These are phyloP conservation scores for Lentinula boryana DNA, from an alignment of 768 basidiomycete genomes.

Conservation along the genomic window DNA sequence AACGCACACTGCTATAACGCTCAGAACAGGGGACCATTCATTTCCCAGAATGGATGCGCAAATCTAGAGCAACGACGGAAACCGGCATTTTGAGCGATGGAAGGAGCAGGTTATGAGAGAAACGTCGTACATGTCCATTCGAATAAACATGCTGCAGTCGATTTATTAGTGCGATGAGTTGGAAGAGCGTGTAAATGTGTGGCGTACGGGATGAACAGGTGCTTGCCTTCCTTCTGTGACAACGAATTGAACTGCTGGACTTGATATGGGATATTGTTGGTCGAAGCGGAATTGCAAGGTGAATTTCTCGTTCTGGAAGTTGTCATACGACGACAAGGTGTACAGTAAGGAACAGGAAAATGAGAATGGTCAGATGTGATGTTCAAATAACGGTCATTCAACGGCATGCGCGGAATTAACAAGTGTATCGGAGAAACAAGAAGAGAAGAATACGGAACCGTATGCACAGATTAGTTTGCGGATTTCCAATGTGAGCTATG, in stretches of 20 bases:
- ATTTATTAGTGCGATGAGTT: not conserved
- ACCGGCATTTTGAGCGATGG: not conserved
- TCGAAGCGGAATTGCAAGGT: constrained; percentile 82
- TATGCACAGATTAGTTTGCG: not conserved
- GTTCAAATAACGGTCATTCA: no score
- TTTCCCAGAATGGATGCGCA: constrained; percentile 86
- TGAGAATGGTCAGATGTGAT: not conserved
- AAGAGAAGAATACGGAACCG: not conserved
- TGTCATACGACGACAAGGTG: not conserved
- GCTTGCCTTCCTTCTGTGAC: constrained; percentile 56
- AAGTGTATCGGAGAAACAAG: not conserved
- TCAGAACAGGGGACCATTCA: constrained; percentile 78
- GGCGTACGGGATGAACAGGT: constrained; percentile 75
- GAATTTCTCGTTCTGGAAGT: constrained; percentile 62
- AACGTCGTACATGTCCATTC: constrained; percentile 67
- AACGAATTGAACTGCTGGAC: constrained; percentile 84
- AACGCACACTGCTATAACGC: constrained; percentile 74
- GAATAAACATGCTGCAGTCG: constrained; percentile 71
- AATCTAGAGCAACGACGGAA: constrained; percentile 46
- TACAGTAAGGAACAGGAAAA: not conserved
- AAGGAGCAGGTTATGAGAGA: constrained; percentile 10
- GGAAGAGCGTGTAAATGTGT: not conserved
- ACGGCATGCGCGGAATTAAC: not conserved
- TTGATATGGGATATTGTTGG: constrained; percentile 75
- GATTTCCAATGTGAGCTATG: not conserved